Evolutionary conservation across 139 green algal genomes (phyloP), one percentile per base, ranked within the genome.

Genomic region (Micromonas commoda): DNA sequence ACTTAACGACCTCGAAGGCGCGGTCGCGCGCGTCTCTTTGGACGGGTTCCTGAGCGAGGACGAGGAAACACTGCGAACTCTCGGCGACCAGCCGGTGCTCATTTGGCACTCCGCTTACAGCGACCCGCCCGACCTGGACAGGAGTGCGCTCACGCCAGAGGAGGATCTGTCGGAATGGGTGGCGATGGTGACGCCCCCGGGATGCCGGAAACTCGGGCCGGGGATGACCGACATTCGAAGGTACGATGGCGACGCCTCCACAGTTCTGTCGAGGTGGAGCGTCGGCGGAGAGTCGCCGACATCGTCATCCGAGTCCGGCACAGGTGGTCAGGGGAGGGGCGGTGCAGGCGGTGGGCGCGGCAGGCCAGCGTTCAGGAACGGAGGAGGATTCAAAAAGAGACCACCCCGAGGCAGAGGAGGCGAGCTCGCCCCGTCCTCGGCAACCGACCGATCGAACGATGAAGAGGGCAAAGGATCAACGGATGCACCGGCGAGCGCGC

Each of bases 1-100:
- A 35, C 68, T 39, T 1, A 63, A 38, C 34, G 45, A 57, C 45
- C 37, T 75, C 68, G 68, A 75, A 31, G 68, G 34, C 38, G 68
- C 68, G 2, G 68, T 75, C 21, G 68, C 68, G 68, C 31, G 68
- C 60, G 19, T 61, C 23, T 53, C 26, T 2, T 28, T 39, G 5
- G 68, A 75, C 33, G 24, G 26, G 19, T 1, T 3, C 23, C 38
- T 75, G 23, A 37, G 37, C 1, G 38, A 75, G 23, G 68, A 75
- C 24, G 68, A 75, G 29, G 68, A 75, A 31, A 32, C 29, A 37
- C 34, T 75, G 1, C 68, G 68, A 16, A 75, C 68, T 21, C 37
- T 75, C 23, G 68, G 21, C 6, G 53, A n/a, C 3, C 37, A 57
- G 45, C 45, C 68, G 9, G 37, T 75, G 35, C 37, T 75, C 20